These are phyloP conservation scores for Cadophora sp. DNA, from an alignment of 2,329 filamentous ascomycete genomes.

Conservation along the genomic window DNA sequence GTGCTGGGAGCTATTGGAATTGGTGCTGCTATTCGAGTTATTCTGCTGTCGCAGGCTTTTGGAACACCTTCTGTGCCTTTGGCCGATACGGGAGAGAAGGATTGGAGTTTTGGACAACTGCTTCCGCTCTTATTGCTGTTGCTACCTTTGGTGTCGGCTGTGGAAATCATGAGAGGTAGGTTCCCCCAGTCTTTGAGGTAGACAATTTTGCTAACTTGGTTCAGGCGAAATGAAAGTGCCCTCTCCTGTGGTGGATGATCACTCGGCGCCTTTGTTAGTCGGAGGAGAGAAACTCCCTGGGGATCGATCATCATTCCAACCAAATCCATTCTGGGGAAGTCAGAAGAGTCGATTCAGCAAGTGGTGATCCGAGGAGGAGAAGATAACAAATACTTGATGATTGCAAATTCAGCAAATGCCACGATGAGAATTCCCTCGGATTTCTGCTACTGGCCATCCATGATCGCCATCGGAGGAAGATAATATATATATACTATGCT, in stretches of 20 bases:
- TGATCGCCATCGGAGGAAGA: neutral
- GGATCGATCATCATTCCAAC: slow-evolving; percentile 26
- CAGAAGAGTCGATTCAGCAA: slow-evolving; percentile 24
- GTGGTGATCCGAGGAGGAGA: neutral
- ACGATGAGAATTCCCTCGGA: neutral
- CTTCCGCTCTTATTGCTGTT: slow-evolving; percentile 64
- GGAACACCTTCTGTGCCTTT: slow-evolving; percentile 58
- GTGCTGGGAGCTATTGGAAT: slow-evolving; percentile 57
- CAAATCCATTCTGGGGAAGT: slow-evolving; percentile 32
- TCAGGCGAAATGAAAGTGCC: slow-evolving; percentile 48
- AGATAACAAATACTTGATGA: neutral
- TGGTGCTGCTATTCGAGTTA: slow-evolving; percentile 63
- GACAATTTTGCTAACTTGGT: neutral
- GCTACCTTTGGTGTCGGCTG: slow-evolving; percentile 63
- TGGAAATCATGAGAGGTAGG: slow-evolving; percentile 65
- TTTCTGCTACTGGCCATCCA: neutral
- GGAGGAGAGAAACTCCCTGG: slow-evolving; percentile 11
- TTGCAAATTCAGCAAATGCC: neutral
- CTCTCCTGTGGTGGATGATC: slow-evolving; percentile 51
- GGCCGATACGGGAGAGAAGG: slow-evolving; percentile 58
- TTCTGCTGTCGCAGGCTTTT: slow-evolving; percentile 67
- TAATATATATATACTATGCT: neutral
- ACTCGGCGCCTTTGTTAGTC: slow-evolving; percentile 24
- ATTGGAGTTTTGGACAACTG: slow-evolving; percentile 69
- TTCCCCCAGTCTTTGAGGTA: slow-evolving; percentile 29